Conservation (phyloP, 2,329 filamentous ascomycete species). For the Byssoonygena ceratinophila region DNA sequence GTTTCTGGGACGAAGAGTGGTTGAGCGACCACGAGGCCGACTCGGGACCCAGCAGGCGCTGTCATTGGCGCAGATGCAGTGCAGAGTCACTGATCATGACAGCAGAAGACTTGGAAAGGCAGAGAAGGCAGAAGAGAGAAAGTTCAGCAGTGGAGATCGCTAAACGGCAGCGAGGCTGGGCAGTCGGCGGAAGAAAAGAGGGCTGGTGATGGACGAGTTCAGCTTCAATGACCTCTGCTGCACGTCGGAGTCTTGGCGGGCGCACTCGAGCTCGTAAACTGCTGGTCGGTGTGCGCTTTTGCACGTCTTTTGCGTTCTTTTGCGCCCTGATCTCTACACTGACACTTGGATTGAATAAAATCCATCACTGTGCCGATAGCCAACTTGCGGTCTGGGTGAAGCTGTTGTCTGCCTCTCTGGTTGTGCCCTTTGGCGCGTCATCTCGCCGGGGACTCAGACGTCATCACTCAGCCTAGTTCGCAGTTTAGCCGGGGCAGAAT, state of each 20-base stretch:
- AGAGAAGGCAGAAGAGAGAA: background rate
- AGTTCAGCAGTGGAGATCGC: conserved; percentile 1
- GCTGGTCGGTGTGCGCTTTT: background rate
- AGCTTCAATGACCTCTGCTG: background rate
- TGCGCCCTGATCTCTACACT: no score
- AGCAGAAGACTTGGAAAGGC: background rate
- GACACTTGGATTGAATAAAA: no score
- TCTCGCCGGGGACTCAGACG: no score
- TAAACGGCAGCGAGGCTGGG: conserved; percentile 1
- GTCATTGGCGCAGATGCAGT: background rate
- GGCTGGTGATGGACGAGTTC: background rate
- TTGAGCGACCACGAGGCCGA: background rate
- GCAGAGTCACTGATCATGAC: background rate
- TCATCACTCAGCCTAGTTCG: no score
- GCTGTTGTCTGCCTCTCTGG: no score
- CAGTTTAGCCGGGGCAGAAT: no score
- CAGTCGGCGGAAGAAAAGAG: background rate
- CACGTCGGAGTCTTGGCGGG: background rate
- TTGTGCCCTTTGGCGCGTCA: no score
- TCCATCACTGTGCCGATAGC: no score
- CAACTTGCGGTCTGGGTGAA: no score
- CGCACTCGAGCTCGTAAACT: background rate
- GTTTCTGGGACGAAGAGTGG: background rate
- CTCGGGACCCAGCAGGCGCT: background rate
- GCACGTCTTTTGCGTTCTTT: no score